Evolutionary conservation across 2,329 filamentous ascomycete species (phyloP).

Genomic region (Aquanectria penicillioides): DNA sequence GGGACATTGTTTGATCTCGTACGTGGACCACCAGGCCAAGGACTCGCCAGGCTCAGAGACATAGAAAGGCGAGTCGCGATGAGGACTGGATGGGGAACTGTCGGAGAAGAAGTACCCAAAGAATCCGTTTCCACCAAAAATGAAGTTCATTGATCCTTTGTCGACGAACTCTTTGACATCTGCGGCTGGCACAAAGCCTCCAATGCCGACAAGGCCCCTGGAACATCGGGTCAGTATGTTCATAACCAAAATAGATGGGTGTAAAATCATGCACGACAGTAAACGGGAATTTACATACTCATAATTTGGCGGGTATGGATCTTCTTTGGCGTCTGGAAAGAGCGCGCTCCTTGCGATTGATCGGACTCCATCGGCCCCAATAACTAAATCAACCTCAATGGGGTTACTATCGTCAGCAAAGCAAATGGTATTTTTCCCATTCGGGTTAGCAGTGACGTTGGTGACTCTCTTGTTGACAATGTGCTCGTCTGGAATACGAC

Average conservation of each 20-base stretch:
- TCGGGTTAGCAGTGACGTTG: conserved; percentile 23
- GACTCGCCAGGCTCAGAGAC: conserved; percentile 16
- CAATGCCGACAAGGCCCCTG: conserved; percentile 24
- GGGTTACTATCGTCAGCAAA: conserved; percentile 35
- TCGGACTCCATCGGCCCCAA: conserved; percentile 40
- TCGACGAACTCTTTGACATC: conserved; percentile 11
- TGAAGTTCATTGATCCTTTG: conserved; percentile 24
- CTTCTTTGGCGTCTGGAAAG: conserved; percentile 32
- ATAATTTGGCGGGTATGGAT: conserved; percentile 35
- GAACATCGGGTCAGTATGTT: background rate
- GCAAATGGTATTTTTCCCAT: conserved; percentile 29
- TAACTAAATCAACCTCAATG: conserved; percentile 36
- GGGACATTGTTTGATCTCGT: conserved; percentile 21
- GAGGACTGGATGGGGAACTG: background rate
- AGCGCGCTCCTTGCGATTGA: conserved; percentile 33
- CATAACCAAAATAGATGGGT: background rate
- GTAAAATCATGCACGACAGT: background rate
- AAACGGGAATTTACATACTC: conserved; percentile 27
- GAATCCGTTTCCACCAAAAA: conserved; percentile 21
- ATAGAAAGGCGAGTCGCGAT: conserved; percentile 21
- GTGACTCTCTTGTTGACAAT: conserved; percentile 36
- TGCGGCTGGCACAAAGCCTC: conserved; percentile 9
- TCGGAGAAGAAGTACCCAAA: conserved; percentile 22
- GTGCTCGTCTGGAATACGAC: conserved; percentile 29
- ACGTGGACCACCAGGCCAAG: conserved; percentile 26